Percentiles rank a stretch among this genome's conserved stretches.
Conservation (phyloP, 257 asterid genomes). For the Hygrophila difformis region DNA sequence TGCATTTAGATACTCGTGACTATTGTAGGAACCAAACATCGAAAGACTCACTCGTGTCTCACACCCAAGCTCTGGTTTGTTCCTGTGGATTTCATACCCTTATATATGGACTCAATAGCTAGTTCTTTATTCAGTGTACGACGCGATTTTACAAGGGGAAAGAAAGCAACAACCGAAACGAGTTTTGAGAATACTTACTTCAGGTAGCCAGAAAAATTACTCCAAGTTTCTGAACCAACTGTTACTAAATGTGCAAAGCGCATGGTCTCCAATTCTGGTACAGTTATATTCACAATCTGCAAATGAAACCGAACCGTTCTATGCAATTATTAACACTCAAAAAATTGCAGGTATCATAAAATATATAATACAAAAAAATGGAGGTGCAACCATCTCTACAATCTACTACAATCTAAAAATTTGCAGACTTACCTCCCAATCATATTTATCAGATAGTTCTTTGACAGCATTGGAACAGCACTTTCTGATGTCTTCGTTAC, state of each 20-base stretch:
- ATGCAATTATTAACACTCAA: no score
- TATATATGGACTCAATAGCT: no score
- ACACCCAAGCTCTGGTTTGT: constrained; percentile 58
- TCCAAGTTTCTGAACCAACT: constrained; percentile 70
- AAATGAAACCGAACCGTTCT: no score
- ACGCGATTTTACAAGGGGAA: no score
- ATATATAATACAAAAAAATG: no score
- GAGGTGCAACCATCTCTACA: no score
- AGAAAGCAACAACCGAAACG: no score
- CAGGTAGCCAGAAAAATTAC: constrained; percentile 36
- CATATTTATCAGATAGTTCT: constrained; percentile 42
- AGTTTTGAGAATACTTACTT: no score
- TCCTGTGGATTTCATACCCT: no score
- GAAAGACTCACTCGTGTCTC: constrained; percentile 79
- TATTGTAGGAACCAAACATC: constrained; percentile 54
- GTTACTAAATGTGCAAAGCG: constrained; percentile 81
- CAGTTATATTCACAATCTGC: constrained; percentile 64
- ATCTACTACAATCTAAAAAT: no score
- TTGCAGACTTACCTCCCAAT: constrained; percentile 83
- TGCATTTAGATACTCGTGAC: constrained; percentile 82
- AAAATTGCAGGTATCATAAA: no score
- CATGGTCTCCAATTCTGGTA: constrained; percentile 88
- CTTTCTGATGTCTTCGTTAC: constrained; percentile 53
- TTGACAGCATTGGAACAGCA: constrained; percentile 60
- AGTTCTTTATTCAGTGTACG: no score